Evolutionary conservation across 257 asterid genomes (phyloP).

Genomic region (Solanum dulcamara): DNA sequence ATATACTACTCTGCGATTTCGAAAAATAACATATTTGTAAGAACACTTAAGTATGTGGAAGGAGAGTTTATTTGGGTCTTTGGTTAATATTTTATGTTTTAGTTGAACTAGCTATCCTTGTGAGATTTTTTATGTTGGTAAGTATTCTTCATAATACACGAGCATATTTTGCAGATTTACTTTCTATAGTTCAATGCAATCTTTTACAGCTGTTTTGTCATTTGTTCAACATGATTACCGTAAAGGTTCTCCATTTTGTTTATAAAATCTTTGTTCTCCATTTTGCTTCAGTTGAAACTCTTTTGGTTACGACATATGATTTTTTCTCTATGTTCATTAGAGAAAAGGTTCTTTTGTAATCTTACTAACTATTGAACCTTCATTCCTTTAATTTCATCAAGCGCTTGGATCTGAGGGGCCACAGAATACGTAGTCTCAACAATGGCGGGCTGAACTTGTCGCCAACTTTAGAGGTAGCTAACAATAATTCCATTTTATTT

Average conservation of each 20-base stretch:
- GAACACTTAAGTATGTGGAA: not conserved
- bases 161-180: not conserved
- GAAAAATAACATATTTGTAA: not conserved
- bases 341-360: not conserved
- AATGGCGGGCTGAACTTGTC: slow-evolving; percentile 63
- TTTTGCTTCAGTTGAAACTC: not conserved
- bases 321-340: not conserved
- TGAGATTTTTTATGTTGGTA: not conserved
- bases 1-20: not conserved
- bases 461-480: slow-evolving; percentile 77
- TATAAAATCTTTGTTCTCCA: not conserved
- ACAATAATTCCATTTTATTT: not conserved
- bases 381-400: slow-evolving; percentile 18
- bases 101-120: not conserved
- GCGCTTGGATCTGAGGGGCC: slow-evolving; percentile 99
- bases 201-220: not conserved
- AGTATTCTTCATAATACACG: not conserved
- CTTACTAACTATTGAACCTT: not conserved
- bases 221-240: not conserved
- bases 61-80: not conserved
- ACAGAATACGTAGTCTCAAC: slow-evolving; percentile 73
- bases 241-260: not conserved
- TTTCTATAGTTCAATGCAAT: not conserved
- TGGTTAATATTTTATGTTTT: not conserved
- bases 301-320: not conserved